Conservation (phyloP, 768 basidiomycete species). For the Boletus vinaceobasis region DNA sequence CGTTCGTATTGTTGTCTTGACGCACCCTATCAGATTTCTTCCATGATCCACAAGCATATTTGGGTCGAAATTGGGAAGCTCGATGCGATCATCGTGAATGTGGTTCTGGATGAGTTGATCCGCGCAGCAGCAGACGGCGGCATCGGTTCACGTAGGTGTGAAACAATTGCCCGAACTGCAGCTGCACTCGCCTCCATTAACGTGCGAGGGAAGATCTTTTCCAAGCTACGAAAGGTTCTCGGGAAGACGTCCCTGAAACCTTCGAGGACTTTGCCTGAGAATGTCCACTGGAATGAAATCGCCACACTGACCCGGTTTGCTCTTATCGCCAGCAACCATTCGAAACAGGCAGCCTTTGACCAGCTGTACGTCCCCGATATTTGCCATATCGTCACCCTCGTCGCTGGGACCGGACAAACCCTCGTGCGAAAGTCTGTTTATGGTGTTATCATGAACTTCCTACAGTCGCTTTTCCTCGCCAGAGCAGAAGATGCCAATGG, state of each 20-base stretch:
- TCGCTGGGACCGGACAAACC: slow-evolving; percentile 70
- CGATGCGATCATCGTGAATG: slow-evolving; percentile 63
- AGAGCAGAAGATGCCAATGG: slow-evolving; percentile 56
- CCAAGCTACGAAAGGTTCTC: slow-evolving; percentile 76
- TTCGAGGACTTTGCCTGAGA: slow-evolving; percentile 62
- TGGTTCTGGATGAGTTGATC: slow-evolving; percentile 76
- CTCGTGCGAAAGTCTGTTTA: slow-evolving; percentile 78
- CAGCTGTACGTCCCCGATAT: slow-evolving; percentile 84
- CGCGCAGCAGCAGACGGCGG: slow-evolving; percentile 83
- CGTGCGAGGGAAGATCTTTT: slow-evolving; percentile 73
- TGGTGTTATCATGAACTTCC: slow-evolving; percentile 75
- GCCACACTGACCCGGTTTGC: slow-evolving; percentile 76
- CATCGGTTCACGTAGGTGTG: slow-evolving; percentile 69
- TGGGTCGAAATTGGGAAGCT: slow-evolving; percentile 76
- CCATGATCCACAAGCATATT: slow-evolving; percentile 65
- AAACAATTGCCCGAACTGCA: slow-evolving; percentile 71
- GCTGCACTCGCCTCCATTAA: slow-evolving; percentile 71
- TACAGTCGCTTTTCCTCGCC: slow-evolving; percentile 69
- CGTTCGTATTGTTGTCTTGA: background rate
- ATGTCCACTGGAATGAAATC: slow-evolving; percentile 77
- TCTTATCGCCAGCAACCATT: slow-evolving; percentile 66
- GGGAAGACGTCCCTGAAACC: slow-evolving; percentile 67
- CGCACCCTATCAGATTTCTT: slow-evolving; percentile 48
- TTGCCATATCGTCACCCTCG: slow-evolving; percentile 74
- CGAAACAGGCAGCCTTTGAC: slow-evolving; percentile 57